Conservation (phyloP, 2,329 filamentous ascomycete genomes). For the Xylaria multiplex region DNA sequence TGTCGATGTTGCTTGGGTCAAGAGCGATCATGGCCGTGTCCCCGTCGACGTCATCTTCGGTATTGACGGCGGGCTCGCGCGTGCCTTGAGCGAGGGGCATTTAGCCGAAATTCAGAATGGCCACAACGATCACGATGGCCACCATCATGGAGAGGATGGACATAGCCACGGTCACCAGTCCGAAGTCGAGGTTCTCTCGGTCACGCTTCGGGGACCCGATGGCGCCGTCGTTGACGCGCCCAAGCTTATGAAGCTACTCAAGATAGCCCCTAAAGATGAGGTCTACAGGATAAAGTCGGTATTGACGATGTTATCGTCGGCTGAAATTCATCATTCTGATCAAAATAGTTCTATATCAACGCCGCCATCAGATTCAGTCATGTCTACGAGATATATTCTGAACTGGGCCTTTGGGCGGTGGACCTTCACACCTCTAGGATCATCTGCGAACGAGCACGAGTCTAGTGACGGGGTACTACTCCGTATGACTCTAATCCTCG, state of each 20-base stretch:
- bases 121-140: conserved; percentile 41
- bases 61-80: conserved; percentile 82
- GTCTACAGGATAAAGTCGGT: conserved; percentile 92
- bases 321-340: conserved; percentile 60
- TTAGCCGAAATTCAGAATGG: conserved; percentile 47
- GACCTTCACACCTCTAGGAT: conserved; percentile 78
- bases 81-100: conserved; percentile 57
- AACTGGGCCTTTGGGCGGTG: conserved; percentile 99
- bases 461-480: conserved; percentile 66
- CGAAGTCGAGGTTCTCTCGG: conserved; percentile 90
- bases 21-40: conserved; percentile 83
- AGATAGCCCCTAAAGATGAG: conserved; percentile 86
- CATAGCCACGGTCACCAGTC: conserved; percentile 72
- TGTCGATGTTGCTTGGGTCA: conserved; percentile 82
- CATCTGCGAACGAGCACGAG: conserved; percentile 58
- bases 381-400: conserved; percentile 76
- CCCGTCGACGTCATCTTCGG: conserved; percentile 84
- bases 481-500: conserved; percentile 80
- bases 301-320: conserved; percentile 59
- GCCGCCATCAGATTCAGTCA: conserved; percentile 38
- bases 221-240: conserved; percentile 62
- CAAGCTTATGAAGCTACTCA: conserved; percentile 74
- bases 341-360: conserved; percentile 54
- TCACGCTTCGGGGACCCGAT: conserved; percentile 68
- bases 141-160: neutral